Evolutionary conservation across 2,329 filamentous ascomycete species (phyloP).

Genomic region (Diaporthe humulicola): DNA sequence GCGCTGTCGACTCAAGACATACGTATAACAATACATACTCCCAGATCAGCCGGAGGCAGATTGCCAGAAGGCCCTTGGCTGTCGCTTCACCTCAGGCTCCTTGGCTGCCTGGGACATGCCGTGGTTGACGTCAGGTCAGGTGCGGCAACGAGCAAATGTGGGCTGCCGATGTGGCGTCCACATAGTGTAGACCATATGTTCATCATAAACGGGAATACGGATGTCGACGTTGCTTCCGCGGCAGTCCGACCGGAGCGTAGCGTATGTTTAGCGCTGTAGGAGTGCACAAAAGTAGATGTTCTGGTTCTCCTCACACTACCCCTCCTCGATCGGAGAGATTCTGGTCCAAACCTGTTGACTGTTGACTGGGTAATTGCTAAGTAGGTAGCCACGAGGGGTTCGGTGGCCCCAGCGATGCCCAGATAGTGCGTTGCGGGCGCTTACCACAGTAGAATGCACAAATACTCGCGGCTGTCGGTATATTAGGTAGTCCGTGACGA

Average conservation of each 20-base stretch:
- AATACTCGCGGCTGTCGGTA: conserved; percentile 16
- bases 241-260: conserved; percentile 11
- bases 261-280: neutral
- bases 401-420: neutral
- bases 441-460: neutral
- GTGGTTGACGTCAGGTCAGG: conserved; percentile 15
- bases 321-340: neutral
- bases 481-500: neutral
- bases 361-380: neutral
- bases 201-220: conserved; percentile 1
- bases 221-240: conserved; percentile 26
- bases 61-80: neutral
- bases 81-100: conserved; percentile 1
- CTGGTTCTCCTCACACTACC: neutral
- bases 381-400: neutral
- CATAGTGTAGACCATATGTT: conserved; percentile 11
- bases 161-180: conserved; percentile 22
- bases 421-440: neutral
- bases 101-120: conserved; percentile 6
- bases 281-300: neutral
- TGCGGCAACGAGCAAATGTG: conserved; percentile 21
- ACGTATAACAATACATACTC: neutral
- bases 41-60: neutral
- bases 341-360: neutral
- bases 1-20: conserved; percentile 8